These are phyloP conservation scores for Plasmodium yoelii DNA, from an alignment of 169 alveolate genomes.

Conservation along the genomic window DNA sequence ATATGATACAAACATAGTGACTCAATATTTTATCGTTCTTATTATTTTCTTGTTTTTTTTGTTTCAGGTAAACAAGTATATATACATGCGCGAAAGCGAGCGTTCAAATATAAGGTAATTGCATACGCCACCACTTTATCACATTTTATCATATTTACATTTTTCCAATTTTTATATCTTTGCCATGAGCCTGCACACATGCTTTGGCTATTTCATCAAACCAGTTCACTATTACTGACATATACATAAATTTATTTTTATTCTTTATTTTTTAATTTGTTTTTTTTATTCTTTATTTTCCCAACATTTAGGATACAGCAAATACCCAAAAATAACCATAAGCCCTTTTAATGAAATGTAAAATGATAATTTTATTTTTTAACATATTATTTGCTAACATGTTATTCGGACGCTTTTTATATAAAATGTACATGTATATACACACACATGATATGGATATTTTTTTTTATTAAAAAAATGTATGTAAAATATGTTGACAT, in stretches of 20 bases:
- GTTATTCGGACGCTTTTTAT: not conserved
- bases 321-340: constrained; percentile 40
- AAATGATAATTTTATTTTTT: not conserved
- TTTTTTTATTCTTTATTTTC: constrained; percentile 4
- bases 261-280: constrained; percentile 3
- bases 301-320: constrained; percentile 38
- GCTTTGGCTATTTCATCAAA: not conserved
- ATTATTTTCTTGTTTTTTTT: not conserved
- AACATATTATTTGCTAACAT: too few species aligned
- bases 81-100: constrained; percentile 67
- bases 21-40: too few species aligned
- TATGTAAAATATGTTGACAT: too few species aligned
- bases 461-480: too few species aligned
- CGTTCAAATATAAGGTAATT: constrained; percentile 65
- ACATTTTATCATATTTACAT: not conserved
- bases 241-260: not conserved
- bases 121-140: too few species aligned
- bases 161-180: not conserved
- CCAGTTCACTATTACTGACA: not conserved
- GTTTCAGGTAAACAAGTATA: constrained; percentile 53
- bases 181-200: not conserved
- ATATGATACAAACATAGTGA: too few species aligned
- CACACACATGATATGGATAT: too few species aligned
- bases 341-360: constrained; percentile 15
- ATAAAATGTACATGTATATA: too few species aligned